Conservation (phyloP, 225 moss, liverwort and hornwort species). For the Pseudoscleropodium purum region DNA sequence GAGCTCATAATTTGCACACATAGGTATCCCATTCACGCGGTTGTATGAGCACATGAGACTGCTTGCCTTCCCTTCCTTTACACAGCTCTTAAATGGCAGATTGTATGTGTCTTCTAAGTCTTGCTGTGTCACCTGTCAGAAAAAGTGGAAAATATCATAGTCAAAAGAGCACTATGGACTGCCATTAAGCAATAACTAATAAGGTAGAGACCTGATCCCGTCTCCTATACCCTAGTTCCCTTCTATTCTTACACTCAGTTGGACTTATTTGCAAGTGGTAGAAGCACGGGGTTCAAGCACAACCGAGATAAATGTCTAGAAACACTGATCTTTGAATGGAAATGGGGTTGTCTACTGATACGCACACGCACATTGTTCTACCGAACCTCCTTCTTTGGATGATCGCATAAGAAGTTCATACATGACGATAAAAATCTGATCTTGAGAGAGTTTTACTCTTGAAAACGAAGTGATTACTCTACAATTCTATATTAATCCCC, state of each 20-base stretch:
- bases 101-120: conserved; percentile 82
- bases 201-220: background rate
- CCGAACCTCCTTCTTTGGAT: background rate
- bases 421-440: background rate
- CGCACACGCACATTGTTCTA: background rate
- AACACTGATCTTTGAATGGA: background rate
- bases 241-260: background rate
- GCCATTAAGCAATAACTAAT: background rate
- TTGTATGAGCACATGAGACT: conserved; percentile 87
- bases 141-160: background rate
- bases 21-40: conserved; percentile 57
- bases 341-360: background rate
- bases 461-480: background rate
- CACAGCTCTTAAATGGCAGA: conserved; percentile 54
- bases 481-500: background rate
- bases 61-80: conserved; percentile 57
- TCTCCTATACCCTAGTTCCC: background rate
- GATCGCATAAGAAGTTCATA: background rate
- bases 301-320: background rate
- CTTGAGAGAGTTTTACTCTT: background rate
- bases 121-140: conserved; percentile 50
- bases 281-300: background rate
- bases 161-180: background rate
- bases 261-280: background rate
- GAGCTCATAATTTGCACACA: conserved; percentile 53